Base-by-base conservation (phyloP, 371 early-diverging fungal genomes). In the Lichtheimia ramosa region DNA sequence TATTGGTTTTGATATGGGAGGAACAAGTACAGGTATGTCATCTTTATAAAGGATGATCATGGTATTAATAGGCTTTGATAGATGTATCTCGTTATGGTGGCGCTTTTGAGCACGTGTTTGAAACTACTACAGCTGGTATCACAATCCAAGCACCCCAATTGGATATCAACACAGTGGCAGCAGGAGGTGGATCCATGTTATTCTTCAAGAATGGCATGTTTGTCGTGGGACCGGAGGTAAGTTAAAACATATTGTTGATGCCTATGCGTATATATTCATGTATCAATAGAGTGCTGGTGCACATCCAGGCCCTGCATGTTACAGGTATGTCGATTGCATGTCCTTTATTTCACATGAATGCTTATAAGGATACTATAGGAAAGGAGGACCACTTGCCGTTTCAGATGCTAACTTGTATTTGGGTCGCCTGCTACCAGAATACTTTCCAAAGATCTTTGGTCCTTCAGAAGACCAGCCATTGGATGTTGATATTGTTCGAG, bases 1-100 rank as follows among this genome's bases (percentile, higher is more conserved):
- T 18, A 94, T 98, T 67, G 96, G 96, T 0, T 96, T 98, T 63
- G 98, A 97, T 76, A 96, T 96, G 95, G 97, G 97, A 24, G 95
- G 95, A 15, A 96, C 96, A 0, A 90, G 91, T 61, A 96, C 98
- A 14, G 77, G 77, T 40, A 14, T 16, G 16, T 46, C 40, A 16
- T 7, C 5, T 3, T 27, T 0, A 3, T 3, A 46, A n/a, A 13
- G 18, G 15, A 20, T 0, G 8, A 3, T 14, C 3, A 23, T 13
- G 3, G 24, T 12, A 20, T 6, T 25, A 5, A 25, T 24, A 14
- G 39, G 12, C 3, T 15, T n/a, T 27, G 2, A 53, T 40, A 61
- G 98, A 98, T 75, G 96, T 97, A 2, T 94, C 95, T 23, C 83
- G 98, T 3, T 98, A 84, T 74, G 93, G 86, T 52, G 97, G 97